These are phyloP conservation scores for Cicer yamashitae DNA, from an alignment of 306 rosid genomes.

Conservation along the genomic window DNA sequence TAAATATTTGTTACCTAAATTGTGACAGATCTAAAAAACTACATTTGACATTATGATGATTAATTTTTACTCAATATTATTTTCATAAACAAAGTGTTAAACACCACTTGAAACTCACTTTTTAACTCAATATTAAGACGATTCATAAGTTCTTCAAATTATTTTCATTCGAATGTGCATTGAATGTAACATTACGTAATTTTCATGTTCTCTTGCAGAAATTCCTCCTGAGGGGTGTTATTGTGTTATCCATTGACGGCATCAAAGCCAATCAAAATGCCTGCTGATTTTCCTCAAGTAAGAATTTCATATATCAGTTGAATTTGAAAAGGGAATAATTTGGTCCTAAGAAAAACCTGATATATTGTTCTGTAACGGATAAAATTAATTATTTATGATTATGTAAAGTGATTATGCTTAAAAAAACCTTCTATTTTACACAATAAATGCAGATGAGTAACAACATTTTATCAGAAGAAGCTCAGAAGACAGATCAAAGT, in stretches of 20 bases:
- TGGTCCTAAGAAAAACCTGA: neutral
- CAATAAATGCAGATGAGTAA: conserved; percentile 49
- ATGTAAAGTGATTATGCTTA: conserved; percentile 32
- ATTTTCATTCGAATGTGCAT: neutral
- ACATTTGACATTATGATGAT: no score
- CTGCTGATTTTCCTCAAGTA: conserved; percentile 53
- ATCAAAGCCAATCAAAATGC: conserved; percentile 48
- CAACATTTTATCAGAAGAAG: conserved; percentile 35
- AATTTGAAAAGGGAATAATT: neutral
- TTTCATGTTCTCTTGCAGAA: conserved; percentile 45
- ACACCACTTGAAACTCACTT: no score
- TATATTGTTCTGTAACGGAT: neutral
- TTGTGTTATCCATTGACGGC: conserved; percentile 46
- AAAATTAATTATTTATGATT: neutral
- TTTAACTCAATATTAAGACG: no score
- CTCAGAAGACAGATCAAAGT: conserved; percentile 39
- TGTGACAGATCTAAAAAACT: no score
- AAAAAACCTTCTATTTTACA: conserved; percentile 29
- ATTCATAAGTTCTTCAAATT: neutral
- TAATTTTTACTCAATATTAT: no score
- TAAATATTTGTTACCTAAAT: no score
- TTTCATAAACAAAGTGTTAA: no score
- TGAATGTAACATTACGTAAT: neutral
- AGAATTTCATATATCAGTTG: conserved; percentile 24
- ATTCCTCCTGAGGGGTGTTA: conserved; percentile 47